Percentiles rank a stretch among this genome's conserved stretches.
phyloP scores from a whole-genome alignment of 495 filamentous ascomycete genomes.

The Lasiosphaeria miniovina region DNA sequence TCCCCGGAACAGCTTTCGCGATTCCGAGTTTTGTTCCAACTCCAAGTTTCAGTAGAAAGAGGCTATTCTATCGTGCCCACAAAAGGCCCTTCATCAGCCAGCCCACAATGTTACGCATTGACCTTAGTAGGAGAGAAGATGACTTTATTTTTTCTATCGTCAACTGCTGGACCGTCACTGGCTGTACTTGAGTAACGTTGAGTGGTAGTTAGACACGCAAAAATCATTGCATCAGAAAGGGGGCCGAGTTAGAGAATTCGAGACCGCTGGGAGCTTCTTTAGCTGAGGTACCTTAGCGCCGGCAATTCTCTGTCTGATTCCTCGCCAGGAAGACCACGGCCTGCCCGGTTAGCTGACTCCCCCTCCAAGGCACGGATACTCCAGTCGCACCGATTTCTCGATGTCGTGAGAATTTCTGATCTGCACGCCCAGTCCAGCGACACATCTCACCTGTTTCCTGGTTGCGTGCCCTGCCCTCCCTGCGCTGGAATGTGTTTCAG shows the following conservation, averaged over 20 bases:
- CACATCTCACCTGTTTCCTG: conserved; percentile 6
- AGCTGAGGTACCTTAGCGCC: too few relatives aligned
- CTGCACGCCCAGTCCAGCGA: background rate
- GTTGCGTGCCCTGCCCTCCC: background rate
- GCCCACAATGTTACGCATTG: background rate
- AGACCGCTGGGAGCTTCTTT: too few relatives aligned
- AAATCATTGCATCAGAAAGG: too few relatives aligned
- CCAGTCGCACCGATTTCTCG: background rate
- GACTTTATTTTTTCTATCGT: background rate
- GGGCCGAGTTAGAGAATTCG: too few relatives aligned
- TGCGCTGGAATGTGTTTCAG: background rate
- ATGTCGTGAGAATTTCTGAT: background rate
- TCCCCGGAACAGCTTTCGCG: conserved; percentile 13
- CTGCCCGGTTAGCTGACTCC: background rate
- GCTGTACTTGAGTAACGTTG: too few relatives aligned
- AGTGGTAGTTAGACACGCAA: too few relatives aligned
- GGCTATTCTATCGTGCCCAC: conserved; percentile 1
- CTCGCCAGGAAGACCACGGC: too few relatives aligned
- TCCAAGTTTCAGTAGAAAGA: conserved; percentile 11
- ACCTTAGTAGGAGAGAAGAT: background rate
- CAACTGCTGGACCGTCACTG: background rate
- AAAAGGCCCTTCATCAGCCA: background rate
- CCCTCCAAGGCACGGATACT: background rate
- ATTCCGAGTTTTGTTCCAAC: conserved; percentile 4
- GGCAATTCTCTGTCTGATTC: too few relatives aligned